Conservation (phyloP, 169 alveolate genomes). For the Hepatocystis sp. region DNA sequence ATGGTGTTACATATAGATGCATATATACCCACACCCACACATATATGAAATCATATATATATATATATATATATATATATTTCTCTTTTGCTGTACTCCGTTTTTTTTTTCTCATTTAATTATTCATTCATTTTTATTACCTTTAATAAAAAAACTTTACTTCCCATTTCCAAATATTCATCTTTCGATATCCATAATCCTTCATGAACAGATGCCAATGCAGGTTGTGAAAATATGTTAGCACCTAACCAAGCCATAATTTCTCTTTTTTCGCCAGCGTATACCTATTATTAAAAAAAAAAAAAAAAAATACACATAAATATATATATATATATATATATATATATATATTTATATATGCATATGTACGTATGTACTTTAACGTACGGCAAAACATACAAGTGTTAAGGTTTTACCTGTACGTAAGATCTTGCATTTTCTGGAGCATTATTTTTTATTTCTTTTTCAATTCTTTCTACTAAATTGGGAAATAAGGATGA, state of each 20-base stretch:
- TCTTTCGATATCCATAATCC: slow-evolving; percentile 81
- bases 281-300: slow-evolving; percentile 27
- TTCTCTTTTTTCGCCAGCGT: slow-evolving; percentile 60
- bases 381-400: neutral
- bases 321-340: slow-evolving; percentile 6
- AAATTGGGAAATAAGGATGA: slow-evolving; percentile 79
- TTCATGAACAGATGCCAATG: slow-evolving; percentile 70
- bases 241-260: slow-evolving; percentile 74
- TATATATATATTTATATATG: neutral
- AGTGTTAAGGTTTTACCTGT: slow-evolving; percentile 42
- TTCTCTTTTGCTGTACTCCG: neutral
- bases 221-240: slow-evolving; percentile 64
- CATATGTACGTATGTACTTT: neutral
- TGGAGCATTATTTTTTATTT: slow-evolving; percentile 82
- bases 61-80: neutral
- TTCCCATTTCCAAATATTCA: slow-evolving; percentile 80
- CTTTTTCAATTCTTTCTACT: slow-evolving; percentile 80
- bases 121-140: slow-evolving; percentile 36
- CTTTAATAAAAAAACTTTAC: slow-evolving; percentile 71
- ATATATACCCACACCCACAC: no score
- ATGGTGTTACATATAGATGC: no score
- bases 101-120: slow-evolving; percentile 1
- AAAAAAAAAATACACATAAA: neutral
- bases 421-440: slow-evolving; percentile 81
- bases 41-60: neutral